phyloP scores from a whole-genome alignment of 1,139 yeast species.

The Pichia sorboxylosa region DNA sequence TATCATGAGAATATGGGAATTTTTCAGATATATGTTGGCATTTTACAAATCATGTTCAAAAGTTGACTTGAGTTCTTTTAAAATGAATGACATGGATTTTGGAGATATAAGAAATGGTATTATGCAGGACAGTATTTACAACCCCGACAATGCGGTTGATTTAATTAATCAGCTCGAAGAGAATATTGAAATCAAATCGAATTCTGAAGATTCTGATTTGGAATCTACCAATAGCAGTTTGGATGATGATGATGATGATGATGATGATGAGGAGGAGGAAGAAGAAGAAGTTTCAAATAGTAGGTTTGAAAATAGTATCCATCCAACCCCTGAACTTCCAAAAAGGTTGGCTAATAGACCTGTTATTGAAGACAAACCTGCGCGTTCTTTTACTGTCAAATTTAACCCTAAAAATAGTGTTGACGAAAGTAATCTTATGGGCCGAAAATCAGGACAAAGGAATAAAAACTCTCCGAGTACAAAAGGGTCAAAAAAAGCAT shows the following conservation, averaged over 20 bases:
- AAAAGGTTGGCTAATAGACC: conserved; percentile 17
- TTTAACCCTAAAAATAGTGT: conserved; percentile 16
- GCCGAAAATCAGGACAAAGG: background rate
- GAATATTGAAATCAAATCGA: conserved; percentile 17
- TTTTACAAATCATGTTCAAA: conserved; percentile 23
- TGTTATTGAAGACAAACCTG: conserved; percentile 18
- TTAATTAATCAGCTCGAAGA: conserved; percentile 15
- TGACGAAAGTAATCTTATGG: conserved; percentile 1
- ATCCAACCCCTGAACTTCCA: conserved; percentile 9
- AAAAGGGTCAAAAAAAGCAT: background rate
- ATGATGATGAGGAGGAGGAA: background rate
- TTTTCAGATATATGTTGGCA: conserved; percentile 19
- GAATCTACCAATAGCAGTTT: conserved; percentile 6
- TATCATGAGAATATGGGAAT: conserved; percentile 15
- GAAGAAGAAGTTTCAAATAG: background rate
- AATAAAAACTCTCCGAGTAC: background rate
- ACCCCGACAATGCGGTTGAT: too few relatives aligned
- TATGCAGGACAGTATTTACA: conserved; percentile 19
- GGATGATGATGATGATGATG: background rate
- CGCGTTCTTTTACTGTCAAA: conserved; percentile 20
- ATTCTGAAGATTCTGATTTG: background rate
- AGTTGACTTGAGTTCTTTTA: conserved; percentile 22
- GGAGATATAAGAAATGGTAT: too few relatives aligned
- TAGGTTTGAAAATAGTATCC: background rate
- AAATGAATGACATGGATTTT: conserved; percentile 20